Evolutionary conservation across 768 basidiomycete species (phyloP).

Genomic region (Clathrus columnatus): DNA sequence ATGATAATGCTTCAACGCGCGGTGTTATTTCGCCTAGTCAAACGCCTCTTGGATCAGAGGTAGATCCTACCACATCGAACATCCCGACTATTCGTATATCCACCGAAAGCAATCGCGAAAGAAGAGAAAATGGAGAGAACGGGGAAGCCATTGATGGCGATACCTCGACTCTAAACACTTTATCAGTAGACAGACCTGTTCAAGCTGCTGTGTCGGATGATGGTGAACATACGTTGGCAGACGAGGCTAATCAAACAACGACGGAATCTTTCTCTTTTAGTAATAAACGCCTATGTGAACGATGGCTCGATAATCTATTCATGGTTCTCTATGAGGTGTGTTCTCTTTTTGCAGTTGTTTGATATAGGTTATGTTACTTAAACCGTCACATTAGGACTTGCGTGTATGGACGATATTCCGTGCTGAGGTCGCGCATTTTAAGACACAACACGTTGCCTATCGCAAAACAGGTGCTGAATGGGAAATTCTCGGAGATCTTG

Average conservation of each 20-base stretch:
- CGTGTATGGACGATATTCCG: constrained; percentile 99
- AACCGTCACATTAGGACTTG: constrained; percentile 55
- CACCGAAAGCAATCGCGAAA: constrained; percentile 52
- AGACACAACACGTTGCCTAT: constrained; percentile 96
- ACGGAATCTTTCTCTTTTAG: constrained; percentile 82
- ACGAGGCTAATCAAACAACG: not conserved
- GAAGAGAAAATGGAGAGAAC: constrained; percentile 32
- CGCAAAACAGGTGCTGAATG: constrained; percentile 95
- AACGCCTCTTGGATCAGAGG: constrained; percentile 25
- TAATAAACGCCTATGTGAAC: constrained; percentile 92
- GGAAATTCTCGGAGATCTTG: constrained; percentile 96
- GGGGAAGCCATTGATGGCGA: constrained; percentile 24
- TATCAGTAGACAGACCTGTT: constrained; percentile 27
- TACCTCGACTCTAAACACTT: constrained; percentile 20
- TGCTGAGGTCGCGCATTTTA: constrained; percentile 97
- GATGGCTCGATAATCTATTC: constrained; percentile 97
- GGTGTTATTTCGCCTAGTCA: constrained; percentile 44
- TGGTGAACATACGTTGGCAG: constrained; percentile 10
- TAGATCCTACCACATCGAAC: constrained; percentile 18
- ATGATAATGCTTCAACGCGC: constrained; percentile 66
- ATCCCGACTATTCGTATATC: constrained; percentile 74
- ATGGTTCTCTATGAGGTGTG: constrained; percentile 95
- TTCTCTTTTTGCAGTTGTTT: not conserved
- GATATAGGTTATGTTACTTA: not conserved
- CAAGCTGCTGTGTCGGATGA: constrained; percentile 30